Conservation (phyloP, 2,329 filamentous ascomycete genomes). For the Fusarium pseudocircinatum region DNA sequence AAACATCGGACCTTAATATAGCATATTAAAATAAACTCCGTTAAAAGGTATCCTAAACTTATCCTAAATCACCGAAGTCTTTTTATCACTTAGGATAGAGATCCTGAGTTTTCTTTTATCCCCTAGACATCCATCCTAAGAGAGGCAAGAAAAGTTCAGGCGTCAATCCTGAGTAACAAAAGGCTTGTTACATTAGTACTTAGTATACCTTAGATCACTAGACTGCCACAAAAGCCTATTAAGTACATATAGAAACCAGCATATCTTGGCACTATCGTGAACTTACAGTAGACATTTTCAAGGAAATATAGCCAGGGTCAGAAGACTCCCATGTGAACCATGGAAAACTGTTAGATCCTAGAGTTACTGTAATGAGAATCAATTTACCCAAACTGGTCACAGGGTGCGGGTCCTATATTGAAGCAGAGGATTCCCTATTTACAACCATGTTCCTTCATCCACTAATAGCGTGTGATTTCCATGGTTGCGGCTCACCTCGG, state of each 20-base stretch:
- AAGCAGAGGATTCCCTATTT: background rate
- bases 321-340: background rate
- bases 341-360: background rate
- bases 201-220: background rate
- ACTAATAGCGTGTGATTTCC: background rate
- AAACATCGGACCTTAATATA: background rate
- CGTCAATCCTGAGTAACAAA: background rate
- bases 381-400: background rate
- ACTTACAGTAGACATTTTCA: background rate
- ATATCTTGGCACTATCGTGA: background rate
- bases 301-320: background rate
- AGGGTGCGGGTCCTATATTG: background rate
- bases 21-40: background rate
- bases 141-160: background rate
- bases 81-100: background rate
- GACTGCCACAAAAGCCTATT: background rate
- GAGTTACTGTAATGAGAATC: background rate
- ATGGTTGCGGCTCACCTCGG: slow-evolving; percentile 28
- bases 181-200: background rate
- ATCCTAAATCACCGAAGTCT: background rate
- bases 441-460: background rate
- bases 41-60: background rate
- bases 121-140: background rate
- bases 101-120: background rate
- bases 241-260: background rate